Base-by-base conservation (phyloP, 2,329 filamentous ascomycete genomes). In the Colletotrichum ledebouriae region DNA sequence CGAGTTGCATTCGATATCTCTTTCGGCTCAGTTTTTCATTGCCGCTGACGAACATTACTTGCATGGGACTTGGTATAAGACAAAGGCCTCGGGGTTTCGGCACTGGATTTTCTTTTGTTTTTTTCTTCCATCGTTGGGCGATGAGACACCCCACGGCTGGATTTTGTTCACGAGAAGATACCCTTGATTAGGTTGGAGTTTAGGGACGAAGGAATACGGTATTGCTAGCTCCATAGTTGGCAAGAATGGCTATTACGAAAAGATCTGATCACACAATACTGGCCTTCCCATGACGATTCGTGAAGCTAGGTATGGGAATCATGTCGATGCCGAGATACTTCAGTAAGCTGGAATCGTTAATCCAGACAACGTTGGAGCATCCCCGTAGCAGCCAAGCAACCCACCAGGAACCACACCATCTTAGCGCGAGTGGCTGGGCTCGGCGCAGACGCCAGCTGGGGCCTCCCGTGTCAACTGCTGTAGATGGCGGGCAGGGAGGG, bases 401-500 rank as follows among this genome's bases (percentile, higher is more conserved):
- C 13, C 62, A 41, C 58, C 58, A 62, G 47, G 22, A 62, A 49
- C 49, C 11, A 41, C 17, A 41, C 17, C 15, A 3, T 25, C 25
- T 15, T 44, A 22, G 15, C 13, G n/a, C 33, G 11, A 59, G 60
- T 68, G 60, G 61, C 61, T 60, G 55, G 65, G 46, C 17, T 59
- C 57, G 33, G 61, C 47, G 39, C 25, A 15, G 34, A 29, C 17
- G 12, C 13, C 39, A 39, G 65, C 65, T 65, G 55, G 61, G 65
- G n/a, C 55, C 41, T 60, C 66, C 66, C 41, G 56, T 49, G 55
- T 50, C 44, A 22, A 52, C 13, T 61, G 66, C 56, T 69, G 62
- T 44, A 66, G 56, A 66, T 69, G 42, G 66, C 61, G 42, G 49
- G 61, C 61, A 49, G 49, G 61, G 55, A 22, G 44, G 6, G 41